Percentiles rank a stretch among this genome's conserved stretches.
These are phyloP conservation scores for Viola pubescens DNA, from an alignment of 441 rosid genomes.

Conservation along the genomic window DNA sequence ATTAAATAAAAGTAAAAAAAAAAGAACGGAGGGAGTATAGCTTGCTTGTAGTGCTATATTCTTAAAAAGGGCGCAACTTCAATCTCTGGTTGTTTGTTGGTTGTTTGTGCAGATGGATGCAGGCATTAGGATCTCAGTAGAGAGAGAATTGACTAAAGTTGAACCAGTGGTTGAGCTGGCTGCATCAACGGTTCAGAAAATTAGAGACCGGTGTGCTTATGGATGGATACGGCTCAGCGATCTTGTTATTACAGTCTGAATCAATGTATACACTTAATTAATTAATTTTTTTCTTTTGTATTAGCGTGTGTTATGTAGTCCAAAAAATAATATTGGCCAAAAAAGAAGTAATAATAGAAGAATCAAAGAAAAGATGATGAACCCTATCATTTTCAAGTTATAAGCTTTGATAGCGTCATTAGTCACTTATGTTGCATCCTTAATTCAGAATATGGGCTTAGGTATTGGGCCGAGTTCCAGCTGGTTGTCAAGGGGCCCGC, in stretches of 20 bases:
- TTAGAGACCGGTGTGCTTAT: conserved; percentile 71
- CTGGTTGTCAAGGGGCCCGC: no score
- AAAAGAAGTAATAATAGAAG: no score
- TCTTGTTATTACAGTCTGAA: conserved; percentile 30
- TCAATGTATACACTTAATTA: not conserved
- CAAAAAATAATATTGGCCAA: not conserved
- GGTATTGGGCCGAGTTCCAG: no score
- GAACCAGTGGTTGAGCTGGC: conserved; percentile 54
- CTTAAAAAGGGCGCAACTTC: no score
- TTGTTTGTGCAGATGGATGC: conserved; percentile 44
- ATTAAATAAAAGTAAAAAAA: no score
- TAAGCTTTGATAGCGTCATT: no score
- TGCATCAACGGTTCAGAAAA: conserved; percentile 36
- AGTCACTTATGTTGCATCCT: no score
- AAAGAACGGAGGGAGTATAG: not conserved
- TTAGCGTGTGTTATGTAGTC: not conserved
- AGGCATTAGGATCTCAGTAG: conserved; percentile 38
- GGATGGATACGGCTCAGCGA: conserved; percentile 72
- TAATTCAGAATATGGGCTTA: no score
- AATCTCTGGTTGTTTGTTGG: not conserved
- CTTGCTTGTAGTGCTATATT: not conserved
- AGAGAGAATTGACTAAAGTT: conserved; percentile 53
- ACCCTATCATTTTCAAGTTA: no score
- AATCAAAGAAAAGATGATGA: no score
- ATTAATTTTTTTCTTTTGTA: no score